Evolutionary conservation across 805 yeast species (phyloP), one percentile per base, ranked within the genome.

Genomic region (Yamadazyma phyllophila): DNA sequence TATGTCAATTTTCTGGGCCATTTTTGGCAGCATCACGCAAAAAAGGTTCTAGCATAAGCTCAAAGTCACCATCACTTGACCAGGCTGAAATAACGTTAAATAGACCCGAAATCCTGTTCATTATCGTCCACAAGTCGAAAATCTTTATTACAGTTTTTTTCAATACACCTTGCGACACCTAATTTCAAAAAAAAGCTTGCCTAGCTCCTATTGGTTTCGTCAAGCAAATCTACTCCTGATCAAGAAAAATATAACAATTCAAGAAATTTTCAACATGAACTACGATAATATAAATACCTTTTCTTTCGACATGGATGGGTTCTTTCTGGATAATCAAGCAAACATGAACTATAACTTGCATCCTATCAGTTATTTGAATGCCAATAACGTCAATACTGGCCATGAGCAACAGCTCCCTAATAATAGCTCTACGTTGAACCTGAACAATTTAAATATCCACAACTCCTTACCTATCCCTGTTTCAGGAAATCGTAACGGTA

Each of bases 281-380:
- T 35, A 39, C 38, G 41, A 45, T 26, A 41, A 45, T 32, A 45
- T 37, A 40, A 37, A 45, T 40, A 44, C 34, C 37, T 33, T 41
- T 17, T 13, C 24, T 15, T 31, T 41, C 26, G 40, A 41, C 35
- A 30, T 41, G 45, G 45, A 46, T 12, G 45, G 38, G 24, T 35
- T 41, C n/a, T 29, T 15, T 10, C 31, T 43, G 15, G 36, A 36
- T 11, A 27, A 43, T n/a, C n/a, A 31, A 7, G 27, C 9, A 24
- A 14, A 7, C 7, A 66, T 69, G 69, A 69, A 69, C 49, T 71
- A 68, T 54, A 71, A 70, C 52, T 56, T 71, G 40, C 77, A 71
- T 51, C 77, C 77, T n/a, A 65, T 71, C 26, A 60, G 74, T 26
- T 71, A 71, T 48, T 62, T 71, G 36, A 71, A 71, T 57, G 75